These are phyloP conservation scores for Thuja plicata DNA, from an alignment of 83 land plant genomes.

Conservation along the genomic window DNA sequence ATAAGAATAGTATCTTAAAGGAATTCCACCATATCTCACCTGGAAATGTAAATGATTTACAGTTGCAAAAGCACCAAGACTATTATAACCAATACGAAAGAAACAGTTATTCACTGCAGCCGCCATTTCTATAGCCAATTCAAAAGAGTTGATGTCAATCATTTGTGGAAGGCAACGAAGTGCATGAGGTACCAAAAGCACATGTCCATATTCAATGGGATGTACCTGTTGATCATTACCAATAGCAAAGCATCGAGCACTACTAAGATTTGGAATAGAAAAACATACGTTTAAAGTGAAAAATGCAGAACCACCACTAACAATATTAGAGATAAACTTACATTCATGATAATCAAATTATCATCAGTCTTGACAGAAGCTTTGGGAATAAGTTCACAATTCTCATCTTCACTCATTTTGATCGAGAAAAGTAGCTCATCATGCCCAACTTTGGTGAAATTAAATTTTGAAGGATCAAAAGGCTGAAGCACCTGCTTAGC, in stretches of 20 bases:
- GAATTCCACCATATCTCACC: conserved; percentile 28
- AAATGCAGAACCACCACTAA: not conserved
- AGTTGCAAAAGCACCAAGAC: conserved; percentile 32
- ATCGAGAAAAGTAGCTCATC: conserved; percentile 65
- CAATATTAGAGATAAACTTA: conserved; percentile 15
- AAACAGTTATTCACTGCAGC: conserved; percentile 44
- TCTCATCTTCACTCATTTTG: conserved; percentile 22
- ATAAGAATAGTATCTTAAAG: not conserved
- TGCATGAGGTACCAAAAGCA: conserved; percentile 50
- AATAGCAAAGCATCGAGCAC: not conserved
- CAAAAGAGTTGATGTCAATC: conserved; percentile 35
- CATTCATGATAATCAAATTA: conserved; percentile 22
- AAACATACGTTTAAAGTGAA: not conserved
- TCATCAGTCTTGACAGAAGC: conserved; percentile 18
- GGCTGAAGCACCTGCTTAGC: conserved; percentile 46
- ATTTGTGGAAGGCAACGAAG: conserved; percentile 21
- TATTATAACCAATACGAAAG: conserved; percentile 63
- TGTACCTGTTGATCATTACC: conserved; percentile 36
- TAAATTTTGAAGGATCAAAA: conserved; percentile 41
- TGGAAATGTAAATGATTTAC: conserved; percentile 52
- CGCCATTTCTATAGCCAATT: conserved; percentile 42
- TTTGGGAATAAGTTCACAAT: conserved; percentile 21
- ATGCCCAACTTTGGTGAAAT: conserved; percentile 40
- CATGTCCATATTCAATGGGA: conserved; percentile 79
- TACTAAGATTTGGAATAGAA: not conserved